Evolutionary conservation across 441 rosid species (phyloP).

Genomic region (Croton setiger): DNA sequence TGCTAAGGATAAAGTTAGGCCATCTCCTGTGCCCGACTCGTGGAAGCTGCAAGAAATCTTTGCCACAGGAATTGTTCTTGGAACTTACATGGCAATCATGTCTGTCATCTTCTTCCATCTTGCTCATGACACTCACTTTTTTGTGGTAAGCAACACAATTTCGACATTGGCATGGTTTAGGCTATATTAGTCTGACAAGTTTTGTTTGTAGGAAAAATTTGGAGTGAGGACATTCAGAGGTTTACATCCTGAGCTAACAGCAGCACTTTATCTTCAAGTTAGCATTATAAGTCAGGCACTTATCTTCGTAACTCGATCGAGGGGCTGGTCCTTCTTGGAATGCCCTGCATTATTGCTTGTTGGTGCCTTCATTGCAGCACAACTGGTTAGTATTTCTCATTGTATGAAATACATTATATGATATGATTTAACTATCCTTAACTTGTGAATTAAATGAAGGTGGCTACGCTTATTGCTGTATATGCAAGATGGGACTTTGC

Average conservation of each 20-base stretch:
- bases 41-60: constrained; percentile 95
- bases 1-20: constrained; percentile 85
- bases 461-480: constrained; percentile 73
- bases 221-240: constrained; percentile 51
- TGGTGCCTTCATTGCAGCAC: constrained; percentile 67
- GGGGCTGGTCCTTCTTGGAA: constrained; percentile 86
- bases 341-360: constrained; percentile 66
- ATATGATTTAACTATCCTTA: neutral
- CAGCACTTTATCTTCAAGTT: constrained; percentile 93
- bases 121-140: constrained; percentile 57
- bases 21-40: constrained; percentile 86
- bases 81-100: constrained; percentile 71
- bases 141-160: constrained; percentile 46
- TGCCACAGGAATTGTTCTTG: constrained; percentile 73
- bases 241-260: constrained; percentile 49
- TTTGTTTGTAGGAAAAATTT: constrained; percentile 45
- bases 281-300: constrained; percentile 97
- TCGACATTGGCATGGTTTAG: too few species aligned
- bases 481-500: constrained; percentile 85
- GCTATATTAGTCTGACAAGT: too few species aligned
- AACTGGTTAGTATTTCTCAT: constrained; percentile 47
- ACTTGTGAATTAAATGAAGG: constrained; percentile 30
- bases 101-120: constrained; percentile 76
- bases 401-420: too few species aligned
- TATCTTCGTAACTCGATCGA: constrained; percentile 83